These are phyloP conservation scores for Tolypocladium sp. DNA, from an alignment of 2,329 filamentous ascomycete genomes.

Conservation along the genomic window DNA sequence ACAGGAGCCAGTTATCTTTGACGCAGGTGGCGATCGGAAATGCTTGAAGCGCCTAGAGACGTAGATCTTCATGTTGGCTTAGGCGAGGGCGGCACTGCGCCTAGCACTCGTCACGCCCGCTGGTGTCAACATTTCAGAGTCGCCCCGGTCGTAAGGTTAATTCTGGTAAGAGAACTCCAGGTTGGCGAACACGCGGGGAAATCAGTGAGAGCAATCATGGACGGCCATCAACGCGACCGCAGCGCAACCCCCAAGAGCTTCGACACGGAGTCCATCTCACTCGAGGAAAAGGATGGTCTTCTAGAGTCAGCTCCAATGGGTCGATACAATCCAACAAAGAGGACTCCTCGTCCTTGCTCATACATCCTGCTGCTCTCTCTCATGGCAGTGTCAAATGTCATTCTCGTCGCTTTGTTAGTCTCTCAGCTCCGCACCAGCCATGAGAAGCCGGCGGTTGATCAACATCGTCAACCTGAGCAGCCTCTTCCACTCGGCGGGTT, in stretches of 20 bases:
- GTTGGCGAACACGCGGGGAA: no score
- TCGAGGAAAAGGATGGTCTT: slow-evolving; percentile 1
- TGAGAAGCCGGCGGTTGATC: not conserved
- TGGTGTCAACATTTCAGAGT: no score
- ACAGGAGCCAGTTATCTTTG: no score
- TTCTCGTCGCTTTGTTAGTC: not conserved
- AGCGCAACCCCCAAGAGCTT: not conserved
- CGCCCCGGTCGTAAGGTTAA: no score
- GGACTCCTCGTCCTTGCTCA: not conserved
- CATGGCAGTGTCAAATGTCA: not conserved
- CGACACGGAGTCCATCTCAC: not conserved
- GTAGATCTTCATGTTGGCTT: no score
- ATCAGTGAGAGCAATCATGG: no score
- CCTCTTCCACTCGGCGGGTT: slow-evolving; percentile 1
- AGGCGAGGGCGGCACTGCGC: no score
- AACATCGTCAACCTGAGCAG: not conserved
- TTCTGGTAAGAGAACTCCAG: no score
- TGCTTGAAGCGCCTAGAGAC: no score
- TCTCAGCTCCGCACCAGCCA: not conserved
- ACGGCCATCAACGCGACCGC: not conserved
- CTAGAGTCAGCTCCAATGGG: not conserved
- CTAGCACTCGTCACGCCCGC: no score
- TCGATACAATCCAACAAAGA: not conserved
- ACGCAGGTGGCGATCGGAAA: no score
- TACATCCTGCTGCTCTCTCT: not conserved